phyloP scores from a whole-genome alignment of 306 rosid genomes.

The Prunus padus region DNA sequence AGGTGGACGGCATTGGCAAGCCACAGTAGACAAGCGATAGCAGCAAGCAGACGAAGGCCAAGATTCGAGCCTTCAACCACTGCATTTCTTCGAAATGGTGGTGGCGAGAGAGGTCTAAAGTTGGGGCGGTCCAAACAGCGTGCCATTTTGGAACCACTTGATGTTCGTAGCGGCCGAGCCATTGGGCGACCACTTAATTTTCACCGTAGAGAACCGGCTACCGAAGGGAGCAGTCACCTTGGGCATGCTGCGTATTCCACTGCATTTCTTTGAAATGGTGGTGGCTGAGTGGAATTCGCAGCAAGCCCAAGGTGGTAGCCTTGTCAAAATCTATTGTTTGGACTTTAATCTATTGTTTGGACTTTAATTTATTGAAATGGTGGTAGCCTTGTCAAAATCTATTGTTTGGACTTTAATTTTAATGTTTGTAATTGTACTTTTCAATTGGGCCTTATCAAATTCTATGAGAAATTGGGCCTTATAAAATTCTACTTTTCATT shows the following conservation, averaged over 20 bases:
- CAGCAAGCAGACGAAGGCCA: conserved; percentile 22
- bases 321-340: too few relatives aligned
- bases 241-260: conserved; percentile 52
- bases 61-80: conserved; percentile 28
- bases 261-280: too few relatives aligned
- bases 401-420: too few relatives aligned
- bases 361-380: too few relatives aligned
- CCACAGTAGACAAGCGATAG: conserved; percentile 36
- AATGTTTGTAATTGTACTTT: too few relatives aligned
- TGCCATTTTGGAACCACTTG: conserved; percentile 67
- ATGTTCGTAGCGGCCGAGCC: conserved; percentile 82
- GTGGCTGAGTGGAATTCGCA: too few relatives aligned
- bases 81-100: conserved; percentile 42
- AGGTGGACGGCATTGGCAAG: conserved; percentile 21
- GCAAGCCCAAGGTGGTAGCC: too few relatives aligned
- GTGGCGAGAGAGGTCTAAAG: conserved; percentile 2
- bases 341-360: too few relatives aligned
- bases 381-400: too few relatives aligned
- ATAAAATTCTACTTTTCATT: too few relatives aligned
- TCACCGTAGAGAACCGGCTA: conserved; percentile 55
- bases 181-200: conserved; percentile 39
- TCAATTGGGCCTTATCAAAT: too few relatives aligned
- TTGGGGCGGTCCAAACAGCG: conserved; percentile 28
- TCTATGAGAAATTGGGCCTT: too few relatives aligned
- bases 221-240: conserved; percentile 29